Evolutionary conservation across 352 stramenopile species (phyloP), one percentile per base, ranked within the genome.

Genomic region (Salisapilia sapeloensis): DNA sequence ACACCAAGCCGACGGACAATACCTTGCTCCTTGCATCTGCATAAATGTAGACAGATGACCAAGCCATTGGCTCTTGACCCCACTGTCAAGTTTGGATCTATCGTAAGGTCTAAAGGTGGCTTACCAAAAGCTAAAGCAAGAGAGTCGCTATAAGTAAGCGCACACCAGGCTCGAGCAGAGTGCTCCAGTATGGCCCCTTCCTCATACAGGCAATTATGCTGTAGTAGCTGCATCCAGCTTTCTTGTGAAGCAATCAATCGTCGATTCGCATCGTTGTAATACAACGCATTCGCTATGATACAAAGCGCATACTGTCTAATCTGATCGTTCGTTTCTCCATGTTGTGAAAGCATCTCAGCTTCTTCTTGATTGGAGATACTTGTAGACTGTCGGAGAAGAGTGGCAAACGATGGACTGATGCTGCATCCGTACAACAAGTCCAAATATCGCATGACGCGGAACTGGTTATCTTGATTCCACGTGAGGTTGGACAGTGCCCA

Each of bases 241-340:
- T 42, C 26, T 18, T 79, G 44, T 1, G 49, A 48, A 2, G 66
- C 62, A 6, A 93, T 40, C 19, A 85, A 48, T 17, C 60, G 49
- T 1, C 81, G 77, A 33, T 93, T 94, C 16, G 63, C 62, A n/a
- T 92, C 75, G 39, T 94, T 85, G 53, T 90, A 94, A 35, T 91
- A 94, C 3, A 94, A 50, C 6, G 51, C 43, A 47, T 94, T 94
- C 5, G 76, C 81, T 1, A 93, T 25, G 25, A 82, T 56, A 24
- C 62, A 78, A 19, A 92, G 32, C 0, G 50, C 72, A 34, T 86
- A 56, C 28, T 77, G 61, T 17, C 56, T 69, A 27, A 89, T 81
- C 35, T 65, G 53, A 11, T 32, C 44, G 2, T 12, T 35, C 4
- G 56, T 35, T 5, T 44, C 25, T 3, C 45, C 40, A 11, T 43